These are phyloP conservation scores for Pseudozyma hubeiensis DNA, from an alignment of 1,284 basidiomycete genomes.

Conservation along the genomic window DNA sequence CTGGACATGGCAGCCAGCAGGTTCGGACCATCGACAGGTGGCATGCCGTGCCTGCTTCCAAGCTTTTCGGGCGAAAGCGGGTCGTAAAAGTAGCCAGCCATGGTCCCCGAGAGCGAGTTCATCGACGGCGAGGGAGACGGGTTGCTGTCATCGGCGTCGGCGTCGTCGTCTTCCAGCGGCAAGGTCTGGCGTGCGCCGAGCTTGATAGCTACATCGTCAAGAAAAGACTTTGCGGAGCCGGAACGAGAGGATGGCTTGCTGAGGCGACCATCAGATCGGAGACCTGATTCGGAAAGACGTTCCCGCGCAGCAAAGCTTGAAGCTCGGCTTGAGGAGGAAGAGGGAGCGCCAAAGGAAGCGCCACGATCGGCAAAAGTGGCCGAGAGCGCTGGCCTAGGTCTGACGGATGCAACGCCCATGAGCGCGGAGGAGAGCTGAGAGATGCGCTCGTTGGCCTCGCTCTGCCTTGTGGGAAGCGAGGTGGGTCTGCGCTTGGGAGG, in stretches of 20 bases:
- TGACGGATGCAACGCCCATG: slow-evolving; percentile 23
- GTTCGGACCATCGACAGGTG: slow-evolving; percentile 27
- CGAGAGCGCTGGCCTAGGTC: slow-evolving; percentile 26
- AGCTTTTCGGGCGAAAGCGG: slow-evolving; percentile 60
- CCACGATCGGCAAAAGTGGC: slow-evolving; percentile 24
- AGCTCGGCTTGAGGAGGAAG: slow-evolving; percentile 19
- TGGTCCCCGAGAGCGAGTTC: slow-evolving; percentile 32
- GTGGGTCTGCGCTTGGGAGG: slow-evolving; percentile 55
- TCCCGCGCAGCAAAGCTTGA: slow-evolving; percentile 30
- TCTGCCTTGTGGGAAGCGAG: slow-evolving; percentile 49
- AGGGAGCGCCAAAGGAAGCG: slow-evolving; percentile 21
- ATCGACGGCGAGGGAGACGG: slow-evolving; percentile 52
- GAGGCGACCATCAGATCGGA: slow-evolving; percentile 4
- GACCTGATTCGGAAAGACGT: slow-evolving; percentile 26
- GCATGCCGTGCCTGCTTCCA: slow-evolving; percentile 24
- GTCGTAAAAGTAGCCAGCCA: slow-evolving; percentile 63
- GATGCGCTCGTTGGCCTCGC: slow-evolving; percentile 36
- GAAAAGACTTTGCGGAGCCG: slow-evolving; percentile 36
- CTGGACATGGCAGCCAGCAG: slow-evolving; percentile 45
- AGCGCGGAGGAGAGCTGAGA: slow-evolving; percentile 36
- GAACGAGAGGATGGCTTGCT: slow-evolving; percentile 34
- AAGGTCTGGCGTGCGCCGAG: slow-evolving; percentile 18
- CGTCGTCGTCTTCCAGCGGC: slow-evolving; percentile 14
- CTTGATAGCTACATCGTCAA: slow-evolving; percentile 37
- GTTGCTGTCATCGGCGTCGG: slow-evolving; percentile 20